Evolutionary conservation across 2,329 filamentous ascomycete species (phyloP), one percentile per base, ranked within the genome.

Genomic region (Fusarium brevicatenulatum): DNA sequence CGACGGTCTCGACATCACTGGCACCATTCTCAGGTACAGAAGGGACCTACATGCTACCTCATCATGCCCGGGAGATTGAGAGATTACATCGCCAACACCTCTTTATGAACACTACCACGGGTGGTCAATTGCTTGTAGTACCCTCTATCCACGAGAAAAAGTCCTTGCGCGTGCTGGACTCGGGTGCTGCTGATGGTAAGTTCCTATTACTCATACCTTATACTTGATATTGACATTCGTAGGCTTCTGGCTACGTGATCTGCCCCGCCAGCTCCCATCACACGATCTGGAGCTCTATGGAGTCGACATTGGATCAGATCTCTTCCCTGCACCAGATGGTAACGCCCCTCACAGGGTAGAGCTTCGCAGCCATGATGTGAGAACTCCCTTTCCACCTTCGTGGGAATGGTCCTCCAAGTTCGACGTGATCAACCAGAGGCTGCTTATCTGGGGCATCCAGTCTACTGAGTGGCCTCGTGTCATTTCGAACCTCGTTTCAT

Each of bases 231-330:
- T 53, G n/a, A 53, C 12, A 9, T 11, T 53, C 7, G 12, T 25
- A 53, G 49, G 49, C 2, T 53, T 53, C 49, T 53, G 49, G 49
- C 49, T 53, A 7, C 49, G 49, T 6, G 49, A 53, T 10, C 18
- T 53, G 6, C 32, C 49, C 2, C 30, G 49, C 11, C 32, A 53
- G 9, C 32, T 53, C n/a, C 49, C 49, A 25, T 53, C 49, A 11
- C 32, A 37, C 9, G 9, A 53, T 25, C 23, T 53, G 9, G 49
- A 53, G 9, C 49, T 53, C 5, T 36, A 53, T 11, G 49, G 49
- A 5, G n/a, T 53, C 3, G 49, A 53, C 7, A 53, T 37, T 25
- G 49, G 49, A 36, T 53, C 49, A 2, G 32, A 53, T 16, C 49
- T 53, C 32, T 53, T 53, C 49, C 49, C 47, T 34, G n/a, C 11